Percentiles rank a stretch among this genome's conserved stretches.
These are phyloP conservation scores for Flaveria linearis DNA, from an alignment of 129 eudicot genomes.

Conservation along the genomic window DNA sequence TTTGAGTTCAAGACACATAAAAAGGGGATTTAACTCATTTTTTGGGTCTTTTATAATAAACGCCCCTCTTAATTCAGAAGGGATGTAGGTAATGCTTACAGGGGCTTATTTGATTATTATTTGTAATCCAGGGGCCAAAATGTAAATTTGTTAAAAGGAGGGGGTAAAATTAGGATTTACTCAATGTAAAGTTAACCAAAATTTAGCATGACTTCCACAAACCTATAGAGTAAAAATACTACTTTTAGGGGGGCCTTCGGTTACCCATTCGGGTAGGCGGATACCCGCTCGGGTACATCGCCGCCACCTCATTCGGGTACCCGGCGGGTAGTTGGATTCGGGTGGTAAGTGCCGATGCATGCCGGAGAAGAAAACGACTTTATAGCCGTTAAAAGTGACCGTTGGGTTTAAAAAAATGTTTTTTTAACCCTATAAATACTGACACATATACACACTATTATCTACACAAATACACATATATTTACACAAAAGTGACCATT, in stretches of 20 bases:
- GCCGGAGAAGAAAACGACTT: too few relatives aligned
- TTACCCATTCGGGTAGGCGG: too few relatives aligned
- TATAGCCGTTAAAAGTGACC: too few relatives aligned
- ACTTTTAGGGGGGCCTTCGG: background rate
- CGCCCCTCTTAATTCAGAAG: background rate
- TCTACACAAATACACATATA: too few relatives aligned
- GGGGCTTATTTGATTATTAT: background rate
- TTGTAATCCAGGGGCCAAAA: background rate
- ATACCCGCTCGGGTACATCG: too few relatives aligned
- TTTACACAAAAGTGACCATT: too few relatives aligned
- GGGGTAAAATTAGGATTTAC: slow-evolving; percentile 16
- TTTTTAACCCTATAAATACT: too few relatives aligned
- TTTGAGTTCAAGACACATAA: background rate
- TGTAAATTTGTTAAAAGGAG: slow-evolving; percentile 3
- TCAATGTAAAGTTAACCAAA: slow-evolving; percentile 7
- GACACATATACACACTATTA: too few relatives aligned
- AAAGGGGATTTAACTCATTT: background rate
- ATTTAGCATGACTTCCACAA: slow-evolving; percentile 30
- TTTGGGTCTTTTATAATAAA: background rate
- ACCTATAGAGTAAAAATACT: slow-evolving; percentile 34
- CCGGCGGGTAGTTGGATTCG: too few relatives aligned
- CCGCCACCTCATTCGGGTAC: too few relatives aligned
- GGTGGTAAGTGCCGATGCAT: too few relatives aligned
- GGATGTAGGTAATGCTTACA: background rate
- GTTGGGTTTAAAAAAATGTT: too few relatives aligned